A percentile compares a stretch with the other conserved stretches of the same genome.
Conservation (phyloP, 768 basidiomycete genomes). For the Neoboletus brunneissimus region DNA sequence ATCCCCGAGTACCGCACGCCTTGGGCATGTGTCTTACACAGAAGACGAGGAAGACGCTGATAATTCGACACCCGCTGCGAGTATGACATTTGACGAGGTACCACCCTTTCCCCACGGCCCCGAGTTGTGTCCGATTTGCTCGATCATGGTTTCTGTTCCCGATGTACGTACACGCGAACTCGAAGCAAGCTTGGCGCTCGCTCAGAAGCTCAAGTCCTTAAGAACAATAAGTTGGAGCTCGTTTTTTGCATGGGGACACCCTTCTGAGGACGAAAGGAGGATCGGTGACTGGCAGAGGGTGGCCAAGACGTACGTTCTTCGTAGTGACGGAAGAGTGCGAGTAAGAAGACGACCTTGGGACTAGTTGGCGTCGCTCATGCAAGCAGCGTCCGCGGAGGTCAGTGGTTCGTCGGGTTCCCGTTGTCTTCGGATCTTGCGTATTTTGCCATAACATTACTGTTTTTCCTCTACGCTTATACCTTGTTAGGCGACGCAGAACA, state of each 20-base stretch:
- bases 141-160: constrained; percentile 19
- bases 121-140: constrained; percentile 38
- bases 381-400: neutral
- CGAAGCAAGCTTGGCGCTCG: constrained; percentile 44
- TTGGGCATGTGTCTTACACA: constrained; percentile 22
- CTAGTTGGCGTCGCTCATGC: neutral
- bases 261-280: constrained; percentile 15
- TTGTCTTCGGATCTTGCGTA: neutral
- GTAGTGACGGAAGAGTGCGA: constrained; percentile 39
- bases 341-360: constrained; percentile 44
- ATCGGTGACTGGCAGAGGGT: constrained; percentile 24
- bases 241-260: constrained; percentile 34
- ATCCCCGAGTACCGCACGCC: constrained; percentile 1
- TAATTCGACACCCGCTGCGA: neutral
- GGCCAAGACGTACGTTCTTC: constrained; percentile 43
- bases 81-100: constrained; percentile 7
- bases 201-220: constrained; percentile 42
- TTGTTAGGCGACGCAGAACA: neutral
- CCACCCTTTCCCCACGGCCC: constrained; percentile 33
- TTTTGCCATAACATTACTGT: neutral
- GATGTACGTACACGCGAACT: constrained; percentile 45
- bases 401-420: neutral
- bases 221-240: constrained; percentile 52
- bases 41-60: constrained; percentile 17
- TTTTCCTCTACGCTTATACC: neutral